phyloP scores from a whole-genome alignment of 2,329 filamentous ascomycete genomes.

The Periconia sp. region DNA sequence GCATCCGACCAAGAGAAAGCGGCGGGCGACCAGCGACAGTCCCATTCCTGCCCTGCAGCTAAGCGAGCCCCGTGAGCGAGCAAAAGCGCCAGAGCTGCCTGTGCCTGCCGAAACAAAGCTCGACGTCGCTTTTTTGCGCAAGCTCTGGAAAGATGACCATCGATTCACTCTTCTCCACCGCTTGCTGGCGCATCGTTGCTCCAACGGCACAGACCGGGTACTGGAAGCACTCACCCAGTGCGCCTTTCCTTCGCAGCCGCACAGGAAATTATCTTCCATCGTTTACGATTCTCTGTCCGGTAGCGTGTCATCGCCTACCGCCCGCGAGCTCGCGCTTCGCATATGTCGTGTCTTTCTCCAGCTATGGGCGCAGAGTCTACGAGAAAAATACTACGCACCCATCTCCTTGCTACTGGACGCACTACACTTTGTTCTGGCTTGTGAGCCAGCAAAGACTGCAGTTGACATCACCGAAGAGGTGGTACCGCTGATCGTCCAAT shows the following conservation, averaged over 20 bases:
- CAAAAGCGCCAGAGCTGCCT: conserved; percentile 41
- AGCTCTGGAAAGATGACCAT: conserved; percentile 44
- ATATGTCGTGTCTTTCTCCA: conserved; percentile 69
- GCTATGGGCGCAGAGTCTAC: conserved; percentile 71
- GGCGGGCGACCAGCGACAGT: conserved; percentile 66
- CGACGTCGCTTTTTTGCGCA: conserved; percentile 43
- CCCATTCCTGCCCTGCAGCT: conserved; percentile 66
- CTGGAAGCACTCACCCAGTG: conserved; percentile 72
- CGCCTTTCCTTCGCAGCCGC: conserved; percentile 65
- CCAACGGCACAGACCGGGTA: conserved; percentile 63
- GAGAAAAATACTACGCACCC: conserved; percentile 67
- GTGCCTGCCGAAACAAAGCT: conserved; percentile 10
- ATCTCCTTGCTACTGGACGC: conserved; percentile 70
- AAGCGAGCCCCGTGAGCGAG: conserved; percentile 44
- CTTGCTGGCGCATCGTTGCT: conserved; percentile 67
- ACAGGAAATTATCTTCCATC: conserved; percentile 66
- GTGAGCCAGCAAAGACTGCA: conserved; percentile 65
- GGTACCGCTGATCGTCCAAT: conserved; percentile 52
- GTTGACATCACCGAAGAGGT: conserved; percentile 65
- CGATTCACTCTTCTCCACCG: conserved; percentile 61
- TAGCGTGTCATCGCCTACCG: conserved; percentile 55
- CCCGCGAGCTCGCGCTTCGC: conserved; percentile 64
- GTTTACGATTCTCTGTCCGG: conserved; percentile 71
- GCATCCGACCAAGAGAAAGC: conserved; percentile 70
- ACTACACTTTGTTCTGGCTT: conserved; percentile 67